Evolutionary conservation across 2,329 filamentous ascomycete species (phyloP).

Genomic region (Pyricularia pennisetigena): DNA sequence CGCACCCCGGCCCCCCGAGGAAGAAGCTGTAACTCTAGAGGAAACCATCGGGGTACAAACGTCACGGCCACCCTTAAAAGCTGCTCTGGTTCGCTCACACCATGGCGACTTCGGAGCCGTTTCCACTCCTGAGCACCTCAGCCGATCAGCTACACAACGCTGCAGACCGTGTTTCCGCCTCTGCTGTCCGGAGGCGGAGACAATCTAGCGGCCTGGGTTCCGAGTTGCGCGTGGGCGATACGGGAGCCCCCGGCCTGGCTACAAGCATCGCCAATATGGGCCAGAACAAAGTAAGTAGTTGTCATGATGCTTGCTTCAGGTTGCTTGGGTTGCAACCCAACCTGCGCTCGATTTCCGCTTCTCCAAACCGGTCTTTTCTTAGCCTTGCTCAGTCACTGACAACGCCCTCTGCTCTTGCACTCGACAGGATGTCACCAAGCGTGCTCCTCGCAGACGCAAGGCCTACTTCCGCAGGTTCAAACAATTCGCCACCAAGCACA

Average conservation of each 20-base stretch:
- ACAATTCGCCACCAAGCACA: conserved; percentile 43
- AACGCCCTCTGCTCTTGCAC: background rate
- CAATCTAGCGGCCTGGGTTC: conserved; percentile 46
- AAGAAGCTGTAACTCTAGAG: background rate
- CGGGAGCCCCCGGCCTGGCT: conserved; percentile 43
- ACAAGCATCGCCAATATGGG: conserved; percentile 37
- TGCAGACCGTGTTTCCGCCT: conserved; percentile 19
- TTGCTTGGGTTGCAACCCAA: background rate
- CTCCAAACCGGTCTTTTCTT: background rate
- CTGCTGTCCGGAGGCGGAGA: conserved; percentile 34
- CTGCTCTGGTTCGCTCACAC: background rate
- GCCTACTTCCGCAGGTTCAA: conserved; percentile 44
- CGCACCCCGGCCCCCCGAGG: background rate
- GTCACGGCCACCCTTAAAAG: background rate
- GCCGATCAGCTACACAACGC: conserved; percentile 36
- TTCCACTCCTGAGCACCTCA: conserved; percentile 42
- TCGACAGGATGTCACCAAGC: conserved; percentile 21
- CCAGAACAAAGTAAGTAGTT: background rate
- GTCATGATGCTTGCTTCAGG: background rate
- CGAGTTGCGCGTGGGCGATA: conserved; percentile 45
- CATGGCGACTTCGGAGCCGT: conserved; percentile 42
- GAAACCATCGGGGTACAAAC: background rate
- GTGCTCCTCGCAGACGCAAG: conserved; percentile 43
- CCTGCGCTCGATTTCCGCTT: background rate
- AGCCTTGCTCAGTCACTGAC: background rate